These are phyloP conservation scores for Xylariaceae sp. DNA, from an alignment of 2,329 filamentous ascomycete species.

Conservation along the genomic window DNA sequence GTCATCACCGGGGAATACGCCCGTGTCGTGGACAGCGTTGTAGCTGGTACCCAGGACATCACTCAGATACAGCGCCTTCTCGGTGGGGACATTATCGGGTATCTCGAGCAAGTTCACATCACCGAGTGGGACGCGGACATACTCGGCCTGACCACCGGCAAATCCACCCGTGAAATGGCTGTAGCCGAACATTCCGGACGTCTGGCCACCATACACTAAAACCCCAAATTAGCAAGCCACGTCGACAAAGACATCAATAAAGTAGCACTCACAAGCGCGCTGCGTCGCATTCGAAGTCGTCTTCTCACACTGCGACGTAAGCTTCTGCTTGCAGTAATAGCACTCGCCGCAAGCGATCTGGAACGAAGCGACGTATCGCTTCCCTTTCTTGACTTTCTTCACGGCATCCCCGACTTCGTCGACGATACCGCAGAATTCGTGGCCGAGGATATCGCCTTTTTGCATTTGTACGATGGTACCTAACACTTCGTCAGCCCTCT, in stretches of 20 bases:
- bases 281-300: constrained; percentile 69
- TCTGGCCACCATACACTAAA: constrained; percentile 69
- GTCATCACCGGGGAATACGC: constrained; percentile 67
- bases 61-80: constrained; percentile 75
- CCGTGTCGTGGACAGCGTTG: constrained; percentile 78
- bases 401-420: constrained; percentile 51
- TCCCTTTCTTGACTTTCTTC: constrained; percentile 51
- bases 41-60: constrained; percentile 77
- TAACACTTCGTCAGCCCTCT: constrained; percentile 7
- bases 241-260: not conserved
- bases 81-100: constrained; percentile 74
- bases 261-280: constrained; percentile 51
- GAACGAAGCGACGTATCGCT: constrained; percentile 77
- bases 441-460: constrained; percentile 63
- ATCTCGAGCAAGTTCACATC: constrained; percentile 78
- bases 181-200: constrained; percentile 69
- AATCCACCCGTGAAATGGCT: constrained; percentile 81
- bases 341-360: constrained; percentile 73
- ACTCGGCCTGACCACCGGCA: constrained; percentile 83
- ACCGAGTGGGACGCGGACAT: constrained; percentile 72
- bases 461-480: constrained; percentile 52
- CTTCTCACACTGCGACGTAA: constrained; percentile 72
- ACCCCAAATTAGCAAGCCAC: not conserved
- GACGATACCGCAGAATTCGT: constrained; percentile 55
- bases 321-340: constrained; percentile 72